Percentiles rank a stretch among this genome's conserved stretches.
Conservation (phyloP, 345 rosid species). For the Adansonia digitata region DNA sequence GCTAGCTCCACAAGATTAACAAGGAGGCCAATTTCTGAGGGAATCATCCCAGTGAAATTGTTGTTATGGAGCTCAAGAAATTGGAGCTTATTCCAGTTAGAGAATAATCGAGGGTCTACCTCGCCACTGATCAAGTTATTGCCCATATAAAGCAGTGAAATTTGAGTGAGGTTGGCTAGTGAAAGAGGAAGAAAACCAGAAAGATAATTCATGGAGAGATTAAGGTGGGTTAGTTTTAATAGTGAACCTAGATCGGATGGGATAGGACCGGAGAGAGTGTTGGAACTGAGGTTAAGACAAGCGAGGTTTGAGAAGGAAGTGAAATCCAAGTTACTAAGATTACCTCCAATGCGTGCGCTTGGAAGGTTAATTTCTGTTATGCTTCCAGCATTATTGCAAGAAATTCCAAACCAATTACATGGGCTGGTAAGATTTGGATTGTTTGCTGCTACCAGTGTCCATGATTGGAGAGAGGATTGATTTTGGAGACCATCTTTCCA, state of each 20-base stretch:
- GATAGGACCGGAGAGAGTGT: neutral
- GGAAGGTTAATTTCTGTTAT: neutral
- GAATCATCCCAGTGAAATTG: slow-evolving; percentile 4
- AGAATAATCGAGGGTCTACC: neutral
- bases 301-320: slow-evolving; percentile 8
- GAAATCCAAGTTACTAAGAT: slow-evolving; percentile 7
- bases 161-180: slow-evolving; percentile 2
- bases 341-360: neutral
- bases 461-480: neutral
- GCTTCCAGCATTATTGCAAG: slow-evolving; percentile 2
- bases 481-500: slow-evolving; percentile 11
- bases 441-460: slow-evolving; percentile 1
- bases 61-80: slow-evolving; percentile 7
- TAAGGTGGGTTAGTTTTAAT: slow-evolving; percentile 3
- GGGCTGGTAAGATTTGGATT: neutral
- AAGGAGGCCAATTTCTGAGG: slow-evolving; percentile 6
- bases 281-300: neutral
- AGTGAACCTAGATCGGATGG: neutral
- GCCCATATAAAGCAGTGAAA: slow-evolving; percentile 2
- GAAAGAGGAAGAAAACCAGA: slow-evolving; percentile 14
- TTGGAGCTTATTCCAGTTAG: neutral
- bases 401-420: slow-evolving; percentile 9
- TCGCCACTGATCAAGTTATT: slow-evolving; percentile 2
- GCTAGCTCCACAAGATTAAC: slow-evolving; percentile 6
- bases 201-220: neutral